These are phyloP conservation scores for Brassica incana DNA, from an alignment of 345 rosid genomes.

Conservation along the genomic window DNA sequence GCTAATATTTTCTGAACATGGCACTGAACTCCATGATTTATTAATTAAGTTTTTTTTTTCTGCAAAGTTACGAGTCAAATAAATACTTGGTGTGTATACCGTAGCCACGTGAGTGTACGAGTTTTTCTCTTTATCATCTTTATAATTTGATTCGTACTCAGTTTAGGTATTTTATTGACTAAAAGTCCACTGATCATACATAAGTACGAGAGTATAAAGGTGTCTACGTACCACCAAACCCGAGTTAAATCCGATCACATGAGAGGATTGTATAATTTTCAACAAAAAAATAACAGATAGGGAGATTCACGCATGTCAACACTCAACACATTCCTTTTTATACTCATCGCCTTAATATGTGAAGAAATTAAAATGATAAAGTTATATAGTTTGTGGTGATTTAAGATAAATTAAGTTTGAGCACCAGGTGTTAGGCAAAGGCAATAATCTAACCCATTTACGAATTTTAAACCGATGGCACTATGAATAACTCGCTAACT, in stretches of 20 bases:
- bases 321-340: not conserved
- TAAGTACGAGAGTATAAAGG: not conserved
- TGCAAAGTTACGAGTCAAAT: not conserved
- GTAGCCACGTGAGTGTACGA: slow-evolving; percentile 12
- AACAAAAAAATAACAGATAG: slow-evolving; percentile 12
- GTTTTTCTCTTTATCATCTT: not conserved
- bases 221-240: slow-evolving; percentile 26
- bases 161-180: not conserved
- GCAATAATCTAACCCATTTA: not conserved
- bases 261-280: slow-evolving; percentile 8
- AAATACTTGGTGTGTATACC: slow-evolving; percentile 5
- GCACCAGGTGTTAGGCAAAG: not conserved
- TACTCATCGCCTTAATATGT: slow-evolving; percentile 2
- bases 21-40: not conserved
- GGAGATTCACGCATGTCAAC: slow-evolving; percentile 13
- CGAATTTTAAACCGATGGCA: not conserved
- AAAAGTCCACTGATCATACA: slow-evolving; percentile 8
- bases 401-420: not conserved
- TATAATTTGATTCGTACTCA: not conserved
- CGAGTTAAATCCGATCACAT: slow-evolving; percentile 26
- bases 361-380: not conserved
- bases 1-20: not conserved
- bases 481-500: not conserved
- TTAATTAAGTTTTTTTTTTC: not conserved
- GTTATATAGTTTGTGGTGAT: not conserved